Evolutionary conservation across 805 yeast species (phyloP), one percentile per base, ranked within the genome.

Genomic region (Spathaspora arborariae): DNA sequence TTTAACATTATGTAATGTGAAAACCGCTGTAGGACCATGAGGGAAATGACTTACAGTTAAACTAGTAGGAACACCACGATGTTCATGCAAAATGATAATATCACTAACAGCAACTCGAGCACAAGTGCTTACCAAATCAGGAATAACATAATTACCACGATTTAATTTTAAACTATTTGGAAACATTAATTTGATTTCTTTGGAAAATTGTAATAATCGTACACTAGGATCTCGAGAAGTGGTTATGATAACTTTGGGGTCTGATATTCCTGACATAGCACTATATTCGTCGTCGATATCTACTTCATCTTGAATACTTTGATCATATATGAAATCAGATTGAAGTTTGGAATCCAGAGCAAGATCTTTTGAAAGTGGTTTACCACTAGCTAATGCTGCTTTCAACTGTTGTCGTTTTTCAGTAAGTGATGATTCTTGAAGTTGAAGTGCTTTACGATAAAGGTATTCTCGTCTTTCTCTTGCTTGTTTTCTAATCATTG

Each of bases 21-120:
- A 94, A 40, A 87, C 84, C 27, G 94, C 95, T 2, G 97, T 87
- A 16, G 99, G 99, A 0, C 99, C 99, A 63, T 94, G 96, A 3
- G 99, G 99, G 64, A 94, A 87, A 72, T 94, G 99, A 27, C 94
- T 84, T 21, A 94, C 71, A 1, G 98, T 92, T 49, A 94, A 59
- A 1, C 97, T 88, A 0, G 97, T 91, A 44, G 99, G 99, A 0
- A 88, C 92, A 79, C 99, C 99, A 68, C 99, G 79, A 67, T 94
- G 99, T 63, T 94, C 99, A 63, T 94, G 98, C 19, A 94, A 68
- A 2, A 94, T 77, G 20, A 94, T 73, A 55, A 94, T 68, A 63
- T 94, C 99, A 1, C 94, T 84, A 8, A 92, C 81, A 15, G 86
- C 87, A 0, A 92, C 82, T 45, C 84, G 70, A 49, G 85, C 79